Percentiles rank a stretch among this genome's conserved stretches.
Evolutionary conservation across 2,329 filamentous ascomycete genomes (phyloP).

Genomic region (Botrytis medusae): DNA sequence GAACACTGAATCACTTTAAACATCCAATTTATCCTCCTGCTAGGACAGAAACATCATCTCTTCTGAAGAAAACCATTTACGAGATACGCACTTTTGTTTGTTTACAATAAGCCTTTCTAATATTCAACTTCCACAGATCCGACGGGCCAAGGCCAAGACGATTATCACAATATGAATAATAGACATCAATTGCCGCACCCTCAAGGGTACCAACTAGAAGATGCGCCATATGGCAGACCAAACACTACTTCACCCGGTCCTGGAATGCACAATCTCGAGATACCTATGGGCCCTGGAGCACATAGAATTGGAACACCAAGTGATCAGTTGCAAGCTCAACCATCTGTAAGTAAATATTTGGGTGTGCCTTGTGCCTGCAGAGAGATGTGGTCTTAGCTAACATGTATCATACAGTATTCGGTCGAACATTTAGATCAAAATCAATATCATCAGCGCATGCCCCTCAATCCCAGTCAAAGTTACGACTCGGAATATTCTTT

Average conservation of each 20-base stretch:
- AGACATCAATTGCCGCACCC: slow-evolving; percentile 64
- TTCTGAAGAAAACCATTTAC: slow-evolving; percentile 14
- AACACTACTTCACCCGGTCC: slow-evolving; percentile 30
- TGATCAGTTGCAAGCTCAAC: slow-evolving; percentile 79
- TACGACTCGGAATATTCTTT: slow-evolving; percentile 69
- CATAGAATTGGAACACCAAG: slow-evolving; percentile 58
- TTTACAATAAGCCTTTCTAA: slow-evolving; percentile 29
- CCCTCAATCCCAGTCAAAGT: slow-evolving; percentile 48
- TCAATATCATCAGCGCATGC: slow-evolving; percentile 57
- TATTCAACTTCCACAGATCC: slow-evolving; percentile 30
- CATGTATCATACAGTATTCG: slow-evolving; percentile 55
- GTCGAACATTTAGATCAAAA: slow-evolving; percentile 66
- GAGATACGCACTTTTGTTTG: slow-evolving; percentile 26
- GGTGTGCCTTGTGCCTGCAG: slow-evolving; percentile 8
- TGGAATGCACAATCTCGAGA: slow-evolving; percentile 58
- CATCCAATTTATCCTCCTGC: slow-evolving; percentile 25
- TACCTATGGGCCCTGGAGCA: slow-evolving; percentile 62
- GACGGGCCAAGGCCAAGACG: slow-evolving; percentile 49
- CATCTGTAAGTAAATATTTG: slow-evolving; percentile 62
- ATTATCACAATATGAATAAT: slow-evolving; percentile 63
- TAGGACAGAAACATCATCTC: slow-evolving; percentile 30
- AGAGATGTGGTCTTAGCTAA: slow-evolving; percentile 24
- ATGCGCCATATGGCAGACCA: slow-evolving; percentile 45
- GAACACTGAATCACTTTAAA: background rate
- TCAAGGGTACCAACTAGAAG: slow-evolving; percentile 78